Conservation (phyloP, 2,329 filamentous ascomycete genomes). For the Neodidymelliopsis sp. region DNA sequence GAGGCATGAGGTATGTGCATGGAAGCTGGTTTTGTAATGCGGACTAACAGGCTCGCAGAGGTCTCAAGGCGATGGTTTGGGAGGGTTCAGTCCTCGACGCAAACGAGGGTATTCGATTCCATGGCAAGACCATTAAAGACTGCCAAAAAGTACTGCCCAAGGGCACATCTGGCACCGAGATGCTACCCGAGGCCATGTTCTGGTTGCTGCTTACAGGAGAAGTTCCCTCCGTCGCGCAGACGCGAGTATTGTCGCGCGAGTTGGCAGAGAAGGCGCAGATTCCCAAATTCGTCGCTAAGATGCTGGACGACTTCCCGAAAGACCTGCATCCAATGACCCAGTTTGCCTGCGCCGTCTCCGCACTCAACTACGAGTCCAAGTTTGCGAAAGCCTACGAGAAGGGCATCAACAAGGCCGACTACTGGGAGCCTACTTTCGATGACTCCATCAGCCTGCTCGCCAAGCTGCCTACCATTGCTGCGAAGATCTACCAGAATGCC, state of each 20-base stretch:
- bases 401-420: constrained; percentile 92
- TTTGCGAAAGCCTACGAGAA: constrained; percentile 94
- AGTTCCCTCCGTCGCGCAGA: constrained; percentile 82
- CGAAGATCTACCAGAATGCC: constrained; percentile 95
- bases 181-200: constrained; percentile 99
- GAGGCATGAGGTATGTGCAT: constrained; percentile 79
- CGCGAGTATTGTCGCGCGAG: constrained; percentile 82
- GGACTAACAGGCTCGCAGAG: constrained; percentile 53
- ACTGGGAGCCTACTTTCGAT: constrained; percentile 98
- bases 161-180: constrained; percentile 89
- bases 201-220: constrained; percentile 95
- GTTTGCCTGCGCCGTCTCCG: constrained; percentile 91
- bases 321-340: constrained; percentile 98
- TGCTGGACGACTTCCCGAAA: constrained; percentile 88
- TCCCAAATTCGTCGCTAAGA: constrained; percentile 81
- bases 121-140: constrained; percentile 97
- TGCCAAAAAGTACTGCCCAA: constrained; percentile 94
- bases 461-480: constrained; percentile 95
- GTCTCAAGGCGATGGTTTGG: constrained; percentile 98
- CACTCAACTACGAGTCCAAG: constrained; percentile 92
- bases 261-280: constrained; percentile 85
- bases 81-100: constrained; percentile 96
- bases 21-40: no score
- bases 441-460: constrained; percentile 92
- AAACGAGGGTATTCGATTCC: constrained; percentile 97